Base-by-base conservation (phyloP, 2,329 filamentous ascomycete species). In the Endoconidiophora laricicola region DNA sequence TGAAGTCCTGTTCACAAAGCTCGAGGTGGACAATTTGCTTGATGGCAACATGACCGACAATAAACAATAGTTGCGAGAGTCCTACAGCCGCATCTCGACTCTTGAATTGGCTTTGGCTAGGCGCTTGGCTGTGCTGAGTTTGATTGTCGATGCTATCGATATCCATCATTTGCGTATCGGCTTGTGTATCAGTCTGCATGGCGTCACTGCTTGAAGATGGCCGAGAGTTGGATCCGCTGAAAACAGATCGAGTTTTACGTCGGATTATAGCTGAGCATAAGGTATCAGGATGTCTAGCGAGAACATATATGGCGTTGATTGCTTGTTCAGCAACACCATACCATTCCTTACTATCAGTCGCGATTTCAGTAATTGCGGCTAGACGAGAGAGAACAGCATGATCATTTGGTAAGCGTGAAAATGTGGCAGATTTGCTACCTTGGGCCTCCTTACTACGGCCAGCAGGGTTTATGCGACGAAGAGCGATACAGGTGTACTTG, bases 21-120 rank as follows among this genome's bases (percentile, higher is more conserved):
- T 98, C 91, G 9, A 98, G 76, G 62, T 98, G 91, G 0, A 98
- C 93, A 58, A 98, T 98, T 62, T 98, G 93, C 67, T 98, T 98
- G 61, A 98, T 91, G 12, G 91, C 91, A 44, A 96, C 84, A 60
- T 98, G 91, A 0, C 91, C 91, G 26, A 96, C 90, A 36, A 94
- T 83, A 61, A 96, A 96, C 0, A 98, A 72, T 2, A 98, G 73
- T 59, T 96, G 91, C 0, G 91, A 94, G 2, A 98, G 71, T 0
- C 78, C 80, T 44, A 87, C 73, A 1, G 86, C 79, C 3, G 80
- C 76, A 57, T 81, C 85, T 26, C 81, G 63, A 20, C 43, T 49
- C 16, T 45, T 48, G 22, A 52, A 52, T 9, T 52, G 51, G 39
- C 56, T 65, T 76, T 59, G 73, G 6, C 70, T 64, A 10, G 52